Evolutionary conservation across 495 filamentous ascomycete genomes (phyloP).

Genomic region (Physcia stellaris): DNA sequence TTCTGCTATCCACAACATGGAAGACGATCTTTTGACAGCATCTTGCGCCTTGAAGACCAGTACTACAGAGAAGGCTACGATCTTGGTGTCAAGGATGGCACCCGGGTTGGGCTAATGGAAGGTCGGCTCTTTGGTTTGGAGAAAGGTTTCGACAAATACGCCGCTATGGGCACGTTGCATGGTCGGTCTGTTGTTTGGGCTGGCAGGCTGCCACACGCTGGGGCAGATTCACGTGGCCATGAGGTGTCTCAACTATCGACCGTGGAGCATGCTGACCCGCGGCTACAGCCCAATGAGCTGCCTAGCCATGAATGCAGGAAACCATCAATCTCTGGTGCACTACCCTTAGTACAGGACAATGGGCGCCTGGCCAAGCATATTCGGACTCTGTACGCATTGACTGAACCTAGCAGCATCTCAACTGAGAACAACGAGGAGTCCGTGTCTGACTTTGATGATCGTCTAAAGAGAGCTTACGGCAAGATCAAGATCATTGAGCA

Average conservation of each 20-base stretch:
- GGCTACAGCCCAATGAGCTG: background rate
- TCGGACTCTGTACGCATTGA: conserved; percentile 53
- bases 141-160: conserved; percentile 85
- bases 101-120: conserved; percentile 69
- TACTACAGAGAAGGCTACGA: conserved; percentile 79
- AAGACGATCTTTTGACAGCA: conserved; percentile 36
- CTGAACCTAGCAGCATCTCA: conserved; percentile 63
- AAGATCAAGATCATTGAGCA: conserved; percentile 73
- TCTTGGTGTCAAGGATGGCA: conserved; percentile 62
- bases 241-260: background rate
- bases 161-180: conserved; percentile 63
- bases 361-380: conserved; percentile 62
- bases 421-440: conserved; percentile 72
- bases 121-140: conserved; percentile 81
- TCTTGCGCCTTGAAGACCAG: conserved; percentile 66
- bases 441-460: conserved; percentile 74
- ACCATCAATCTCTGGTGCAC: background rate
- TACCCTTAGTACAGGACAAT: conserved; percentile 41
- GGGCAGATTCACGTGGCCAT: background rate
- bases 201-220: conserved; percentile 30
- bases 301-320: background rate
- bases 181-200: conserved; percentile 78
- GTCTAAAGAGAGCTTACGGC: conserved; percentile 62
- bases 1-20: background rate
- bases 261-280: background rate